Percentiles rank a stretch among this genome's conserved stretches.
Evolutionary conservation across 2,329 filamentous ascomycete genomes (phyloP).

Genomic region (Epichloe gansuensis): DNA sequence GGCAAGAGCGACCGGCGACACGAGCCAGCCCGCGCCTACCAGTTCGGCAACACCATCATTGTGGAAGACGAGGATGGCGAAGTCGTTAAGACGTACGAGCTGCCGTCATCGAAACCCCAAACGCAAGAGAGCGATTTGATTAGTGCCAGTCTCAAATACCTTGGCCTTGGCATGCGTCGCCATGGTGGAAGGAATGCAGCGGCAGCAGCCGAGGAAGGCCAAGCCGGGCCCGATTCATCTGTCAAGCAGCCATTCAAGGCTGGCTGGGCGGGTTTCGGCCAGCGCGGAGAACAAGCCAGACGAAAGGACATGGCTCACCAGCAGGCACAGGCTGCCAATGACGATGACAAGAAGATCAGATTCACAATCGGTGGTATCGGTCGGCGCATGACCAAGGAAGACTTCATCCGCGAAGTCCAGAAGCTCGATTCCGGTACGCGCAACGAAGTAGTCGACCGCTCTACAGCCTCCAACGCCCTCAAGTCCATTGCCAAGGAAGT

Average conservation of each 20-base stretch:
- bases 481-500: conserved; percentile 37
- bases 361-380: conserved; percentile 67
- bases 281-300: conserved; percentile 20
- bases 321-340: conserved; percentile 21
- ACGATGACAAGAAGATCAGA: conserved; percentile 58
- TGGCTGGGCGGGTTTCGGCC: conserved; percentile 38
- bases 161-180: conserved; percentile 37
- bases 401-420: conserved; percentile 64
- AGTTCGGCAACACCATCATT: conserved; percentile 78
- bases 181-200: conserved; percentile 24
- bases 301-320: conserved; percentile 29
- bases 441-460: conserved; percentile 39
- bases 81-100: conserved; percentile 72
- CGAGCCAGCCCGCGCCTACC: conserved; percentile 70
- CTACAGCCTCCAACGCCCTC: conserved; percentile 32
- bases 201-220: conserved; percentile 17
- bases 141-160: conserved; percentile 37
- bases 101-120: conserved; percentile 42
- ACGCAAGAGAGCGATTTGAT: conserved; percentile 27
- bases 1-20: conserved; percentile 46
- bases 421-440: conserved; percentile 56
- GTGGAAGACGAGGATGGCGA: conserved; percentile 80
- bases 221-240: conserved; percentile 19
- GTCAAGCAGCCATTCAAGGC: conserved; percentile 28
- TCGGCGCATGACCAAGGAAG: conserved; percentile 63